These are phyloP conservation scores for Colletotrichum karsti DNA, from an alignment of 2,329 filamentous ascomycete species.

Conservation along the genomic window DNA sequence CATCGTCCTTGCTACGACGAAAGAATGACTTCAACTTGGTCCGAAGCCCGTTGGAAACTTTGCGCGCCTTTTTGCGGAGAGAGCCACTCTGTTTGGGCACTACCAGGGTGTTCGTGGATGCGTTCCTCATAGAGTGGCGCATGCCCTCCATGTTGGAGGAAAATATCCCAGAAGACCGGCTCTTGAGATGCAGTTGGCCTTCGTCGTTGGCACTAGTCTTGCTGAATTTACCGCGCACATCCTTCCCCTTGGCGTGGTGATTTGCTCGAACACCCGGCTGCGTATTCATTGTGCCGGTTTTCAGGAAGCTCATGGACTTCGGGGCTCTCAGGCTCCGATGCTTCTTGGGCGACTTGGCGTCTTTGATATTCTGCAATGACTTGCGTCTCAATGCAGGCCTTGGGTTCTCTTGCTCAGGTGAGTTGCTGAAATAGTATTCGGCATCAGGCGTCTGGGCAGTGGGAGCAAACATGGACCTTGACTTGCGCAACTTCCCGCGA, in stretches of 20 bases:
- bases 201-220: constrained; percentile 33
- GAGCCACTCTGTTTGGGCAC: constrained; percentile 7
- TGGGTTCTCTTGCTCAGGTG: background rate
- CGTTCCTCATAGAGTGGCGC: constrained; percentile 56
- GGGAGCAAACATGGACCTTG: constrained; percentile 61
- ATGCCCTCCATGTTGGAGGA: constrained; percentile 45
- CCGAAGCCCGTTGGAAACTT: constrained; percentile 69
- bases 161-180: constrained; percentile 55
- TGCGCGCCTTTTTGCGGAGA: constrained; percentile 63
- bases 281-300: background rate
- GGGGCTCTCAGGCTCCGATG: constrained; percentile 48
- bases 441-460: constrained; percentile 31
- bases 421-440: constrained; percentile 20
- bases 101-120: constrained; percentile 12
- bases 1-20: constrained; percentile 46
- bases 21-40: constrained; percentile 69
- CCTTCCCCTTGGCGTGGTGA: too few relatives aligned
- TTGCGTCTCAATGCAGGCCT: background rate
- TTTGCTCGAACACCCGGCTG: constrained; percentile 39
- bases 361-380: constrained; percentile 3
- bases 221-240: constrained; percentile 31
- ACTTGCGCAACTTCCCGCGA: constrained; percentile 60
- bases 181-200: constrained; percentile 37
- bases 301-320: constrained; percentile 65
- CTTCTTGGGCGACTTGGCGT: background rate